Base-by-base conservation (phyloP, 495 filamentous ascomycete genomes). In the Neurospora sp. region DNA sequence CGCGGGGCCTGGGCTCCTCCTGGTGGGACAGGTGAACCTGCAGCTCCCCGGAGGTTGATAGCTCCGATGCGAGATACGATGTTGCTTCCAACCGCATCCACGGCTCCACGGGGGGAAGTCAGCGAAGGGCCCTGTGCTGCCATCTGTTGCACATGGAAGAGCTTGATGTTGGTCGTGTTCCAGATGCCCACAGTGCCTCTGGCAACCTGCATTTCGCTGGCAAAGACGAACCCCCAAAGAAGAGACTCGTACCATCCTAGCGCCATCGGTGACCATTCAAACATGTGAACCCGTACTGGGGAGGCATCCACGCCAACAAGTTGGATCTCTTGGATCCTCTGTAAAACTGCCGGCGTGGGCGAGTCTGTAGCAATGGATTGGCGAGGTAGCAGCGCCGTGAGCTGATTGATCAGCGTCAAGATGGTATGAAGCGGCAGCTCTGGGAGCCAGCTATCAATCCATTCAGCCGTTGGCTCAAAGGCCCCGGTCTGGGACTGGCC, bases 191-290 rank as follows among this genome's bases (percentile, higher is more conserved):
- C 91, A 1, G 92, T 94, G 40, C 96, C 96, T 80, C 90, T 93
- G 1, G 91, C 86, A 4, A 97, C 91, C 65, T 94, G 88, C 89
- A 97, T 93, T 81, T 99, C 96, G 74, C 89, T 90, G 39, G 90
- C 87, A 82, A 98, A 99, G 74, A 97, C 89, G 81, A 97, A 94
- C n/a, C 93, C 90, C 96, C 96, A 99, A 8, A 99, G 87, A 22
- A 98, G 81, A 0, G 91, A 94, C 79, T 98, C 93, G 77, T 99
- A 99, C 96, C 96, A 99, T 68, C 96, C 96, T 44, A 99, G 87
- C 0, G 93, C 92, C 12, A 97, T 84, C 0, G 93, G 90, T 2
- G 94, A 95, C 96, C 96, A 99, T 82, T 97, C 93, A 80, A 99
- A 99, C 70, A 92, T 90, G 76, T 98, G 96, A 1, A 94, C 90